These are phyloP conservation scores for Globisporangium spinosum DNA, from an alignment of 352 stramenopile genomes.

Conservation along the genomic window DNA sequence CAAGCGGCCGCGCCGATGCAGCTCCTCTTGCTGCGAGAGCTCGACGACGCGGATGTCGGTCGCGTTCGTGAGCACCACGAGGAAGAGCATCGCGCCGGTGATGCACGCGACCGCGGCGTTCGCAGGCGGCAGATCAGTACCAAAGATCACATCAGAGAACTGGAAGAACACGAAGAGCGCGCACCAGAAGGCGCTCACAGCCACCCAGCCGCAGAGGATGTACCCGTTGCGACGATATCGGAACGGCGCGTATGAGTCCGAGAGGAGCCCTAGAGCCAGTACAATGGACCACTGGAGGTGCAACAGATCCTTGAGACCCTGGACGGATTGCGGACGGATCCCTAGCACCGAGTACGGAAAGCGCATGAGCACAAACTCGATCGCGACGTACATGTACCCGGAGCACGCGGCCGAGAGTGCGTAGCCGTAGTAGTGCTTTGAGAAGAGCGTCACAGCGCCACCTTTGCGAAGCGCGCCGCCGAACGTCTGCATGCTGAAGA, in stretches of 20 bases:
- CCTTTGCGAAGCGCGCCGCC: slow-evolving; percentile 40
- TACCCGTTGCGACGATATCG: slow-evolving; percentile 59
- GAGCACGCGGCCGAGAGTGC: slow-evolving; percentile 12
- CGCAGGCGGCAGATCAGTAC: slow-evolving; percentile 4
- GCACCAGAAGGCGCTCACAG: slow-evolving; percentile 24
- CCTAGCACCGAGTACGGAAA: slow-evolving; percentile 13
- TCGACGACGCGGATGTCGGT: slow-evolving; percentile 43
- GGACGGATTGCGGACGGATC: slow-evolving; percentile 6
- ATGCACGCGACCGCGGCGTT: slow-evolving; percentile 15
- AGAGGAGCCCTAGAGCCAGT: slow-evolving; percentile 29
- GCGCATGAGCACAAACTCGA: slow-evolving; percentile 17
- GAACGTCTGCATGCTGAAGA: slow-evolving; percentile 71
- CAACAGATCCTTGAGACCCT: slow-evolving; percentile 22
- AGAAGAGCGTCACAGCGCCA: slow-evolving; percentile 11
- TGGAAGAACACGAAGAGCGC: slow-evolving; percentile 28
- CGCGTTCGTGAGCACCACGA: slow-evolving; percentile 30
- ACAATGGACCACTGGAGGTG: slow-evolving; percentile 32
- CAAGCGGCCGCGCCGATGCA: slow-evolving; percentile 25
- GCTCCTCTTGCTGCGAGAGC: slow-evolving; percentile 40
- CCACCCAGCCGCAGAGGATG: slow-evolving; percentile 54
- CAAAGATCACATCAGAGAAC: slow-evolving; percentile 16
- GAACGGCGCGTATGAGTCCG: slow-evolving; percentile 27
- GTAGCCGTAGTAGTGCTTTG: slow-evolving; percentile 16
- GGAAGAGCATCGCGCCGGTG: slow-evolving; percentile 26
- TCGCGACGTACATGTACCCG: slow-evolving; percentile 16